Evolutionary conservation across 2,329 filamentous ascomycete species (phyloP).

Genomic region (Fonsecaea pedrosoi): DNA sequence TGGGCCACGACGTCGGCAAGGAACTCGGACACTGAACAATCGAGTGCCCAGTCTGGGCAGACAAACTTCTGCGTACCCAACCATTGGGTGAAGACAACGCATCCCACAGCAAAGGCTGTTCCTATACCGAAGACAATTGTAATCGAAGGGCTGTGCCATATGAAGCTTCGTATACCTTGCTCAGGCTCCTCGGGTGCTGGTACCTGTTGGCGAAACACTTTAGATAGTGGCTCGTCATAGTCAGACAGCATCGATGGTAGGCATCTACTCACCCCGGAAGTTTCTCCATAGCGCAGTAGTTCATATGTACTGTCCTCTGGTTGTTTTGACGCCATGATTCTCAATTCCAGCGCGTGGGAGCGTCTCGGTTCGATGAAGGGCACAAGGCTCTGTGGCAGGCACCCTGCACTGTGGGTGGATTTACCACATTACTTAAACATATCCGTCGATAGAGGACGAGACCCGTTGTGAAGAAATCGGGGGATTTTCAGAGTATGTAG

Average conservation of each 20-base stretch:
- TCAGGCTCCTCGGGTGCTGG: not conserved
- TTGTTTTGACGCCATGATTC: not conserved
- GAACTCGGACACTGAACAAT: slow-evolving; percentile 9
- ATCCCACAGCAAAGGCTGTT: not conserved
- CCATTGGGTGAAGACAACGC: slow-evolving; percentile 4
- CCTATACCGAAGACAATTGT: not conserved
- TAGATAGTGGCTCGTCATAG: not conserved
- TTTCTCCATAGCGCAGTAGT: not conserved
- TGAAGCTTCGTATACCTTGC: not conserved
- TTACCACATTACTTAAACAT: not conserved
- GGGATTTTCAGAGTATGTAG: not conserved
- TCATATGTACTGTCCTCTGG: not conserved
- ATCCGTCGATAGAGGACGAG: not conserved
- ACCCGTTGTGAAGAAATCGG: not conserved
- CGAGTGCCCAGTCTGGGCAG: slow-evolving; percentile 9
- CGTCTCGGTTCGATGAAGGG: not conserved
- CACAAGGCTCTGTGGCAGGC: not conserved
- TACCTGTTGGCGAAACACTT: not conserved
- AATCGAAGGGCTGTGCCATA: not conserved
- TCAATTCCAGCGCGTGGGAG: not conserved
- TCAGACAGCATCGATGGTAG: not conserved
- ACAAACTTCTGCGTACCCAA: slow-evolving; percentile 2
- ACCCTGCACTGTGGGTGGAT: not conserved
- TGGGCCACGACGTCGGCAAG: slow-evolving; percentile 4
- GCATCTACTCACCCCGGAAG: not conserved